A percentile compares a stretch with the other conserved stretches of the same genome.
phyloP scores from a whole-genome alignment of 176 grass and related monocot species.

The Phyllostachys edulis region DNA sequence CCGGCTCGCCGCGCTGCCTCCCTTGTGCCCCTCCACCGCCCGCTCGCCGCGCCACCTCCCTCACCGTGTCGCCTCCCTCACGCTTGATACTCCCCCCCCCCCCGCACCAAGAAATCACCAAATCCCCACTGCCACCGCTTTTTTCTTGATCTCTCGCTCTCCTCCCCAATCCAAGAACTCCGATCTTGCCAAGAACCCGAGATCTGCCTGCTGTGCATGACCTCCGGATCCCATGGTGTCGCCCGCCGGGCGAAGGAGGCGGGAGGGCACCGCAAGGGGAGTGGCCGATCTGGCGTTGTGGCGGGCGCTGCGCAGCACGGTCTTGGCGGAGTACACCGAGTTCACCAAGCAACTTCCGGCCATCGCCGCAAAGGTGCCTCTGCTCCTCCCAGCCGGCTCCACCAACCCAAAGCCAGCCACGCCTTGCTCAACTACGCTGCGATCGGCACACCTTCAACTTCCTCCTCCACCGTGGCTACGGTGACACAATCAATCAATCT shows the following conservation, averaged over 20 bases:
- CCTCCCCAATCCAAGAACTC: slow-evolving; percentile 3
- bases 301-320: slow-evolving; percentile 87
- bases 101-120: slow-evolving; percentile 27
- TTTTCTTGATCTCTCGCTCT: slow-evolving; percentile 19
- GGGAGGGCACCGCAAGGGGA: slow-evolving; percentile 41
- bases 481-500: slow-evolving; percentile 27
- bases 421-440: slow-evolving; percentile 69
- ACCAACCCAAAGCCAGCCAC: slow-evolving; percentile 13
- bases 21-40: too few relatives aligned
- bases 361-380: slow-evolving; percentile 79
- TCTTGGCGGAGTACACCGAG: slow-evolving; percentile 92
- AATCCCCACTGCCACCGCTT: not conserved
- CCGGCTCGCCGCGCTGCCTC: too few relatives aligned
- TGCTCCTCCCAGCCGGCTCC: slow-evolving; percentile 59
- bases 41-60: too few relatives aligned
- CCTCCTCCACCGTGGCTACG: slow-evolving; percentile 78
- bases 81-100: slow-evolving; percentile 28
- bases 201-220: not conserved
- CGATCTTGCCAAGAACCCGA: slow-evolving; percentile 13
- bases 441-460: slow-evolving; percentile 89
- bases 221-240: slow-evolving; percentile 35
- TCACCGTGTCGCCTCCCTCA: too few relatives aligned
- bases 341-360: slow-evolving; percentile 93
- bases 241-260: slow-evolving; percentile 4
- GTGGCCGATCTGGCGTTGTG: slow-evolving; percentile 93